Evolutionary conservation across 2,329 filamentous ascomycete genomes (phyloP).

Genomic region (Huntiella omanensis): DNA sequence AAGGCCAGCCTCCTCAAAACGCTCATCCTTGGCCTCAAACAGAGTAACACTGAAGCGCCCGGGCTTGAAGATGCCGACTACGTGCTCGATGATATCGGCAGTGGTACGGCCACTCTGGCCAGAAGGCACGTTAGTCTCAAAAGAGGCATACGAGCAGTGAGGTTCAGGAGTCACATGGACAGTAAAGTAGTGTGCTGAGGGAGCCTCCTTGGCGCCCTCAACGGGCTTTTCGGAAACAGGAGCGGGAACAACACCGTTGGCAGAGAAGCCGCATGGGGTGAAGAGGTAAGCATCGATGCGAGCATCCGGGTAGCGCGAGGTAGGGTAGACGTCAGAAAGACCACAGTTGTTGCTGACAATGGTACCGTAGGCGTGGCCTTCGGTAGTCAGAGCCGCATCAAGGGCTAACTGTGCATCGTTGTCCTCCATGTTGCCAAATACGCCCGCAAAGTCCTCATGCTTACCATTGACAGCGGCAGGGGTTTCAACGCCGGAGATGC

Average conservation of each 20-base stretch:
- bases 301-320: slow-evolving; percentile 72
- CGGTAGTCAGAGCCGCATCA: slow-evolving; percentile 58
- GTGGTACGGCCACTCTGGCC: slow-evolving; percentile 76
- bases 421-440: slow-evolving; percentile 52
- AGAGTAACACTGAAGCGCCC: slow-evolving; percentile 95
- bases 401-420: slow-evolving; percentile 35
- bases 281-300: slow-evolving; percentile 93
- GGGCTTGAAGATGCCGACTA: slow-evolving; percentile 88
- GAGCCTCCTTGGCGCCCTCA: slow-evolving; percentile 13
- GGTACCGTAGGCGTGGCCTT: slow-evolving; percentile 83
- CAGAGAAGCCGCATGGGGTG: slow-evolving; percentile 89
- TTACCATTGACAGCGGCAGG: slow-evolving; percentile 15
- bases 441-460: slow-evolving; percentile 49
- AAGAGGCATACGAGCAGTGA: slow-evolving; percentile 91
- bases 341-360: slow-evolving; percentile 83
- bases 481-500: slow-evolving; percentile 34
- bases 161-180: slow-evolving; percentile 96
- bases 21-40: slow-evolving; percentile 62
- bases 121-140: slow-evolving; percentile 93
- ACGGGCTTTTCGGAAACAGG: slow-evolving; percentile 30
- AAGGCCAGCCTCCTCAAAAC: slow-evolving; percentile 4
- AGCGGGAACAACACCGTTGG: slow-evolving; percentile 84
- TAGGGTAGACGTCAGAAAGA: slow-evolving; percentile 73
- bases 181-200: slow-evolving; percentile 77
- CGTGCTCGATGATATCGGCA: slow-evolving; percentile 77